phyloP scores from a whole-genome alignment of 139 green algal species.

The Asterochloris sp. region DNA sequence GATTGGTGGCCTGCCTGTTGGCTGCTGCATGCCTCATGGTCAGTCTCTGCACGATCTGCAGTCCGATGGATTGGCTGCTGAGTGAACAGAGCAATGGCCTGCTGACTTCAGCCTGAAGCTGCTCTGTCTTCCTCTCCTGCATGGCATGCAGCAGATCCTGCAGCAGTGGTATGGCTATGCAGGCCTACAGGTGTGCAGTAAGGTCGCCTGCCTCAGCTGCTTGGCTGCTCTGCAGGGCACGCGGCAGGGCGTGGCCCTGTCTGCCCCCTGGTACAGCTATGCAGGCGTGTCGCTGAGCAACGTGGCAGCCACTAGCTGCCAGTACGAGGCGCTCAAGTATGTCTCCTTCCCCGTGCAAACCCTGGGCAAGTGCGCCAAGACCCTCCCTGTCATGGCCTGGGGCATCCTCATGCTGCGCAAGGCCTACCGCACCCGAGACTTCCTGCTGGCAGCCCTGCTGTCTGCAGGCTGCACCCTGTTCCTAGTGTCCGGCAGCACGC shows the following conservation, averaged over 20 bases:
- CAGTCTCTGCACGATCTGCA: neutral
- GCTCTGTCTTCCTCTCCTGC: neutral
- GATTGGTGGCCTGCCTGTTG: constrained; percentile 68
- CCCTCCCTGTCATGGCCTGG: constrained; percentile 98
- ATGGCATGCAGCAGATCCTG: neutral
- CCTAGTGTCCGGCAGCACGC: constrained; percentile 37
- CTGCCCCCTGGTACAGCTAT: constrained; percentile 69
- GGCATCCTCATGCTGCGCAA: constrained; percentile 88
- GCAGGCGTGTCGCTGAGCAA: constrained; percentile 83
- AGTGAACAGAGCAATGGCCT: too few relatives aligned
- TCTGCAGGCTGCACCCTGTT: constrained; percentile 89
- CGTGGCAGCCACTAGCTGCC: constrained; percentile 93
- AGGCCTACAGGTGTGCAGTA: neutral
- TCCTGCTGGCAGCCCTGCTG: constrained; percentile 67
- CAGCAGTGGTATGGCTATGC: neutral
- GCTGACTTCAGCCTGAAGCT: too few relatives aligned
- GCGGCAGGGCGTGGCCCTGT: constrained; percentile 35
- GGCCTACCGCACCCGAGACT: constrained; percentile 79
- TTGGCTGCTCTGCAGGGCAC: constrained; percentile 17
- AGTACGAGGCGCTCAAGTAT: constrained; percentile 98
- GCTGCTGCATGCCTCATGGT: constrained; percentile 52
- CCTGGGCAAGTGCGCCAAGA: constrained; percentile 95
- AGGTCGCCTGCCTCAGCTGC: neutral
- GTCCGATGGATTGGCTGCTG: too few relatives aligned
- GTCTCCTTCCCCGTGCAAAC: constrained; percentile 95